Conservation (phyloP, 2,329 filamentous ascomycete species). For the Scorias spongiosa region DNA sequence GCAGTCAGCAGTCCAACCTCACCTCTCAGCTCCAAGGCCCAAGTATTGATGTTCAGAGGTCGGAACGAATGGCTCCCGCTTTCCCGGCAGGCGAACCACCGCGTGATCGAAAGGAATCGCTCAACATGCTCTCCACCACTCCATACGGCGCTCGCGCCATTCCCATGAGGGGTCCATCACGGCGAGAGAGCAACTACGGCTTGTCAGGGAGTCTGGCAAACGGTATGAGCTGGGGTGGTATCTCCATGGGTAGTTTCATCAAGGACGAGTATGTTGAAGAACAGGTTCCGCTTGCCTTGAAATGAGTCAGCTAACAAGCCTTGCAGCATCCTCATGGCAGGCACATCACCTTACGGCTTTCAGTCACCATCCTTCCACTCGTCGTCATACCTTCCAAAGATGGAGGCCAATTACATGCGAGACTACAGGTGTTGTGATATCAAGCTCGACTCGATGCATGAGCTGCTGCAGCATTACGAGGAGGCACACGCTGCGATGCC, state of each 20-base stretch:
- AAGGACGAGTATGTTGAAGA: conserved; percentile 73
- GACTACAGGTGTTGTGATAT: conserved; percentile 93
- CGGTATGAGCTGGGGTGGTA: conserved; percentile 93
- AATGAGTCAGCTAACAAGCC: background rate
- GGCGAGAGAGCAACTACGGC: conserved; percentile 39
- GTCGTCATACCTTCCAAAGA: conserved; percentile 86
- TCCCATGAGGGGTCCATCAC: conserved; percentile 33
- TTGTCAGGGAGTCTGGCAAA: conserved; percentile 44
- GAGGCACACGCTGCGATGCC: conserved; percentile 64
- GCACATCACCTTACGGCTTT: conserved; percentile 73
- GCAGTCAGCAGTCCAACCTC: conserved; percentile 47
- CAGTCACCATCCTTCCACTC: conserved; percentile 93
- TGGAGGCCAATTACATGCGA: conserved; percentile 95
- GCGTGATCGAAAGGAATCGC: conserved; percentile 38
- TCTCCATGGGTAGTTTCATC: conserved; percentile 94
- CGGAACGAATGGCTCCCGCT: conserved; percentile 5
- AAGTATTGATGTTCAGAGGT: conserved; percentile 26
- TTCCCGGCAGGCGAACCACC: conserved; percentile 12
- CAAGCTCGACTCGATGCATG: conserved; percentile 79
- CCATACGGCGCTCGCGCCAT: conserved; percentile 47
- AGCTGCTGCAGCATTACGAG: conserved; percentile 91
- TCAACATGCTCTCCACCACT: conserved; percentile 32
- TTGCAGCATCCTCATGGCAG: conserved; percentile 77
- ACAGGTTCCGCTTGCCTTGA: conserved; percentile 5
- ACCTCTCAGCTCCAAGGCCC: conserved; percentile 43